Conservation (phyloP, 352 stramenopile species). For the Globisporangium okanoganense region DNA sequence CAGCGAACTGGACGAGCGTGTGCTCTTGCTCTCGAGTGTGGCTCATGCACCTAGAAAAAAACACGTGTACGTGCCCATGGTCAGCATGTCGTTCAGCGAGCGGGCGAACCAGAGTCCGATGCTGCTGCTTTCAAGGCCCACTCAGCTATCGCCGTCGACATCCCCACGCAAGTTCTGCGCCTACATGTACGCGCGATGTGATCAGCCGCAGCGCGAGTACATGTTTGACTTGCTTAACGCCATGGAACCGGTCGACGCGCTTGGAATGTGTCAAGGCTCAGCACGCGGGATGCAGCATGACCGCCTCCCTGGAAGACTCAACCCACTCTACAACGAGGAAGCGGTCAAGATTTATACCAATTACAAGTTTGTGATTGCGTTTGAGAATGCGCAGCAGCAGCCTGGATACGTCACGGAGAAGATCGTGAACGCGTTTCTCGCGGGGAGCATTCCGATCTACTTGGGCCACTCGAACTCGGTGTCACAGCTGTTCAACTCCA, state of each 20-base stretch:
- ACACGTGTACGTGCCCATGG: constrained; percentile 1
- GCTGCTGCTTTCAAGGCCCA: constrained; percentile 20
- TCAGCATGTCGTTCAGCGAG: constrained; percentile 17
- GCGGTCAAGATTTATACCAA: constrained; percentile 22
- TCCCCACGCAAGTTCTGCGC: constrained; percentile 34
- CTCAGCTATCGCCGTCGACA: no score
- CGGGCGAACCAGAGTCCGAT: constrained; percentile 21
- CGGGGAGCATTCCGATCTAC: constrained; percentile 54
- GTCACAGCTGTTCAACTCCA: constrained; percentile 36
- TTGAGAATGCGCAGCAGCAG: constrained; percentile 40
- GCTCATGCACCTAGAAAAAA: constrained; percentile 2
- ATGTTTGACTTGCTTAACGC: constrained; percentile 48
- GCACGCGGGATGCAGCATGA: background rate
- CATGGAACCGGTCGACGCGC: constrained; percentile 40
- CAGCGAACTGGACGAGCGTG: constrained; percentile 21
- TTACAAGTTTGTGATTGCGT: constrained; percentile 67
- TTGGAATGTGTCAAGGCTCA: constrained; percentile 34
- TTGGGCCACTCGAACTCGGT: constrained; percentile 40
- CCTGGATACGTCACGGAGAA: constrained; percentile 67
- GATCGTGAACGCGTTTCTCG: constrained; percentile 57
- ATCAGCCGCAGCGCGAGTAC: constrained; percentile 44
- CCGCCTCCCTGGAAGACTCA: background rate
- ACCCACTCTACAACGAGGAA: constrained; percentile 19
- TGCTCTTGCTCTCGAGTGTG: constrained; percentile 30
- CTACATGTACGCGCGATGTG: constrained; percentile 50